Conservation (phyloP, 768 basidiomycete species). For the Tylopilus subfusipes region DNA sequence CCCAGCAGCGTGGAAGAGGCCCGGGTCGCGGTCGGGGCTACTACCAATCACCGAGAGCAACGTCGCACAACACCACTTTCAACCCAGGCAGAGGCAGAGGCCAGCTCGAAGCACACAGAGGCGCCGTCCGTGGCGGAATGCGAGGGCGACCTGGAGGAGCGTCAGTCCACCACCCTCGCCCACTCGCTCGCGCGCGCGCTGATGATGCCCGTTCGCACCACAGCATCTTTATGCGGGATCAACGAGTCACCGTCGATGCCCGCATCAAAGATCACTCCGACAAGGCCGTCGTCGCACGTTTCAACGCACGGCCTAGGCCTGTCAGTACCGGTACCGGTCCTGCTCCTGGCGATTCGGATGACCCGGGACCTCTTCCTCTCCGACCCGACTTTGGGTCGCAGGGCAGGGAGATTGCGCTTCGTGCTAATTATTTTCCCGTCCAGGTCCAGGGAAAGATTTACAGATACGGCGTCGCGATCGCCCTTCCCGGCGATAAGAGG, state of each 20-base stretch:
- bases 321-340: neutral
- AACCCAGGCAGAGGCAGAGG: slow-evolving; percentile 8
- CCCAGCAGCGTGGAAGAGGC: neutral
- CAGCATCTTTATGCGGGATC: slow-evolving; percentile 33
- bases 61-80: slow-evolving; percentile 9
- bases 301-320: slow-evolving; percentile 18
- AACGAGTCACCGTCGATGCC: slow-evolving; percentile 46
- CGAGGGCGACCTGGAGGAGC: slow-evolving; percentile 18
- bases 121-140: no score
- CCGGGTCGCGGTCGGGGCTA: no score
- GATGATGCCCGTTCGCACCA: neutral
- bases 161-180: slow-evolving; percentile 7
- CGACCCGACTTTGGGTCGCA: slow-evolving; percentile 44
- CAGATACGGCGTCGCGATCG: slow-evolving; percentile 37
- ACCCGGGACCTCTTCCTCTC: slow-evolving; percentile 33
- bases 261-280: slow-evolving; percentile 46
- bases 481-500: slow-evolving; percentile 18
- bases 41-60: no score
- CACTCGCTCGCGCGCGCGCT: neutral
- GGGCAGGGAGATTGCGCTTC: slow-evolving; percentile 40
- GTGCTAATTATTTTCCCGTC: slow-evolving; percentile 50
- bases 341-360: neutral
- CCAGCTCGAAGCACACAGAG: slow-evolving; percentile 15
- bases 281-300: slow-evolving; percentile 32
- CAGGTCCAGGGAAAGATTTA: slow-evolving; percentile 35